These are phyloP conservation scores for Mangifera indica DNA, from an alignment of 345 rosid genomes.

Conservation along the genomic window DNA sequence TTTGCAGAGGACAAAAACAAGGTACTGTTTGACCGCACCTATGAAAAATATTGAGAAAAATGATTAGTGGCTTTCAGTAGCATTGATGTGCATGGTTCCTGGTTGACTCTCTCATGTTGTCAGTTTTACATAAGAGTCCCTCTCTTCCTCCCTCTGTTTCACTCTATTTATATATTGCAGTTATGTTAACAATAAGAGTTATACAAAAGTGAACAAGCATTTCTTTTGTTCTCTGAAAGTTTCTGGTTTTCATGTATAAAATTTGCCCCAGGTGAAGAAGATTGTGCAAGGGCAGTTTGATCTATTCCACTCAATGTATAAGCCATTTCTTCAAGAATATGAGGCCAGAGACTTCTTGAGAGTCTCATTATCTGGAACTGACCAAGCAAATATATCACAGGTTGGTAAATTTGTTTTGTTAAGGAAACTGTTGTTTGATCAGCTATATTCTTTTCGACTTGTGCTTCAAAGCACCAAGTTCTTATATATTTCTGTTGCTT, in stretches of 20 bases:
- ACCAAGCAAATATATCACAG: constrained; percentile 51
- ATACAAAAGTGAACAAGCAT: background rate
- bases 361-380: constrained; percentile 43
- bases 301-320: constrained; percentile 74
- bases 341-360: constrained; percentile 59
- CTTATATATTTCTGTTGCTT: constrained; percentile 10
- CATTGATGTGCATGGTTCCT: background rate
- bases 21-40: constrained; percentile 38
- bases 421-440: background rate
- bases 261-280: constrained; percentile 57
- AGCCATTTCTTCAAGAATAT: constrained; percentile 66
- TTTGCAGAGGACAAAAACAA: constrained; percentile 85
- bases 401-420: constrained; percentile 17
- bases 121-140: background rate
- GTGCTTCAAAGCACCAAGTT: background rate
- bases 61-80: constrained; percentile 4
- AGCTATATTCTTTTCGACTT: too few species aligned
- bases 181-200: background rate
- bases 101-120: background rate
- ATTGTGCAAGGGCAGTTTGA: constrained; percentile 83
- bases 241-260: background rate
- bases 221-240: constrained; percentile 5
- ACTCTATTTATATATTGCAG: background rate
- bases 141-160: background rate
- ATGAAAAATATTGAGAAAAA: background rate